phyloP scores from a whole-genome alignment of 2,329 filamentous ascomycete species.

The Beauveria sp. region DNA sequence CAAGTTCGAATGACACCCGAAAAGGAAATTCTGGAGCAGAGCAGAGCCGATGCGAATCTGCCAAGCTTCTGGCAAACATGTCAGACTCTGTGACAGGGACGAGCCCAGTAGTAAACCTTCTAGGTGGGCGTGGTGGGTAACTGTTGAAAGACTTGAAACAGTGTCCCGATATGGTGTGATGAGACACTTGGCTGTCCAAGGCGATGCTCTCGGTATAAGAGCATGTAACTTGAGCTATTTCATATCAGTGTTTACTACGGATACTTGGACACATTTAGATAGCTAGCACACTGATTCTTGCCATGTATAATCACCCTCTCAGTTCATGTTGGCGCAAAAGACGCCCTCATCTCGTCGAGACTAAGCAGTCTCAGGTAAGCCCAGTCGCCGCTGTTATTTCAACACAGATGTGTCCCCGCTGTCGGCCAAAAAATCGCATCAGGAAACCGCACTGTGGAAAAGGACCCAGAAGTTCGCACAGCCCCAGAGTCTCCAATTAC shows the following conservation, averaged over 20 bases:
- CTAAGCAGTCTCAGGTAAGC: no score
- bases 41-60: not conserved
- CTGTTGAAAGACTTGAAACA: not conserved
- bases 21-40: not conserved
- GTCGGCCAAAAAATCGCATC: not conserved
- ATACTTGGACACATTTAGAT: no score
- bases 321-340: no score
- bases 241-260: not conserved
- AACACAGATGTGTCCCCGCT: not conserved
- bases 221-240: no score
- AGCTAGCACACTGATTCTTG: no score
- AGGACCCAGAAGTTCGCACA: no score
- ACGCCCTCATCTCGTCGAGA: no score
- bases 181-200: not conserved
- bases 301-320: no score
- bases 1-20: constrained; percentile 2
- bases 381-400: no score
- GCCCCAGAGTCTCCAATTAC: no score
- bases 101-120: not conserved
- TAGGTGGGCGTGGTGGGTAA: not conserved
- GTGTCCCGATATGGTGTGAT: not conserved
- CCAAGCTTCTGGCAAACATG: not conserved
- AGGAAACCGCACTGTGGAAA: no score
- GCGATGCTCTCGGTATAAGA: not conserved
- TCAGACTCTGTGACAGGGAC: not conserved